Evolutionary conservation across 192 early-diverging fungal species (phyloP).

Genomic region (Backusella australiensis): DNA sequence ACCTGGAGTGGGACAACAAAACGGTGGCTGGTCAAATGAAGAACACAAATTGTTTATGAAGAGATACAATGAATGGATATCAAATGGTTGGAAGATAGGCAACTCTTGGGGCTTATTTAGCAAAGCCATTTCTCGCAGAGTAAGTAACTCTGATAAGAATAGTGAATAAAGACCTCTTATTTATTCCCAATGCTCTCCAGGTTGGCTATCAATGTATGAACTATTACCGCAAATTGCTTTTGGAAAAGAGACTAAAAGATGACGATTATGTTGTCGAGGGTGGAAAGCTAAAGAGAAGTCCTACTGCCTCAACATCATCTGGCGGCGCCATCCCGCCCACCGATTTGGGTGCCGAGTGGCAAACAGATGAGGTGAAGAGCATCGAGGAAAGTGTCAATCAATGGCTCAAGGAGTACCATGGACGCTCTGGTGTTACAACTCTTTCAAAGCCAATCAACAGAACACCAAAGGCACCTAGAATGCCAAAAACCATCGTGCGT

Average conservation of each 20-base stretch:
- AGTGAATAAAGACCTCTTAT: no score
- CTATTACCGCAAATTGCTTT: conserved; percentile 52
- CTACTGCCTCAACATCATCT: conserved; percentile 25
- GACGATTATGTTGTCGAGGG: conserved; percentile 46
- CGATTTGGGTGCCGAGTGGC: conserved; percentile 47
- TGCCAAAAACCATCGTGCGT: neutral
- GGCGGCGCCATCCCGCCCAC: conserved; percentile 14
- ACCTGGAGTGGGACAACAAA: conserved; percentile 52
- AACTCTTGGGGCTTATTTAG: conserved; percentile 58
- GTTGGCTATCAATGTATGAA: conserved; percentile 61
- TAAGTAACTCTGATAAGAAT: neutral
- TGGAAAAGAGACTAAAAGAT: conserved; percentile 41
- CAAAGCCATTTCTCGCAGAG: conserved; percentile 46
- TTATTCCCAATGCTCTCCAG: neutral
- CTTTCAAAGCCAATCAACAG: neutral
- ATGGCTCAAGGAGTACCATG: conserved; percentile 54
- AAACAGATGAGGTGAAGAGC: conserved; percentile 43
- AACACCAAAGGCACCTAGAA: conserved; percentile 18
- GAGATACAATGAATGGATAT: conserved; percentile 48
- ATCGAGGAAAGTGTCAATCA: conserved; percentile 44
- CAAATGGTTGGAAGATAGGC: conserved; percentile 44
- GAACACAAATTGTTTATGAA: conserved; percentile 49
- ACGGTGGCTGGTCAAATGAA: conserved; percentile 44
- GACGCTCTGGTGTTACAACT: conserved; percentile 7
- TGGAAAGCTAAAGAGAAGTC: conserved; percentile 43